A percentile compares a stretch with the other conserved stretches of the same genome.
Evolutionary conservation across 2,329 filamentous ascomycete genomes (phyloP).

Genomic region (Diaporthe vaccinii): DNA sequence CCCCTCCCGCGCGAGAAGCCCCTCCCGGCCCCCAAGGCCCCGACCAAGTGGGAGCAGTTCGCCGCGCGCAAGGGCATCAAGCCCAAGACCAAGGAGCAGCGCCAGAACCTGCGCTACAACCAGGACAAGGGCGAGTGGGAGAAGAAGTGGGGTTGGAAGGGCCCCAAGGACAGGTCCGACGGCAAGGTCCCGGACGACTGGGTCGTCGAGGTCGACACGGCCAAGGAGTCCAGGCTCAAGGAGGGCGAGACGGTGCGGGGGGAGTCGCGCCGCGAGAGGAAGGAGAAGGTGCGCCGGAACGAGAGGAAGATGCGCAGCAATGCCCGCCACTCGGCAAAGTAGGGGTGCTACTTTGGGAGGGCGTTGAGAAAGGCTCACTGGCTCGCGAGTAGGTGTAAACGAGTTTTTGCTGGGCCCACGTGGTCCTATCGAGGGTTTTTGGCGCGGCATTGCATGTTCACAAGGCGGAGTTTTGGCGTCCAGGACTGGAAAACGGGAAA

Average conservation of each 20-base stretch:
- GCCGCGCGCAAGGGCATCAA: conserved; percentile 97
- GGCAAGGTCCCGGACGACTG: conserved; percentile 78
- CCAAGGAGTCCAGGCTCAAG: conserved; percentile 74
- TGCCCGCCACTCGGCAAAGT: conserved; percentile 59
- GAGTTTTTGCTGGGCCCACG: background rate
- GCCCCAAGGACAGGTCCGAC: conserved; percentile 69
- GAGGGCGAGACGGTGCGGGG: conserved; percentile 73
- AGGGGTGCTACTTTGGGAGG: background rate
- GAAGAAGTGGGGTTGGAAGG: conserved; percentile 95
- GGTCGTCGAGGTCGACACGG: conserved; percentile 91
- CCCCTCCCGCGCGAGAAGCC: conserved; percentile 91
- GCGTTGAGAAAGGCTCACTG: background rate
- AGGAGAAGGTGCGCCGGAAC: conserved; percentile 79
- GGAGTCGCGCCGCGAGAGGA: conserved; percentile 73
- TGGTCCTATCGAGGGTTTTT: too few species aligned
- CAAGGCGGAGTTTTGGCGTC: conserved; percentile 39
- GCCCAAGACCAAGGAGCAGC: conserved; percentile 84
- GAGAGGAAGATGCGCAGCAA: conserved; percentile 79
- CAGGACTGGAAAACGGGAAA: conserved; percentile 10
- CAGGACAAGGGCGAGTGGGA: conserved; percentile 89
- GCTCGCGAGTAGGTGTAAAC: background rate
- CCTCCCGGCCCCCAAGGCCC: conserved; percentile 82
- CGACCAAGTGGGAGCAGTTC: conserved; percentile 96
- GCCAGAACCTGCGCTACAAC: conserved; percentile 83
- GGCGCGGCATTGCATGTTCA: background rate